Base-by-base conservation (phyloP, 345 rosid genomes). In the Trapa bicornis region DNA sequence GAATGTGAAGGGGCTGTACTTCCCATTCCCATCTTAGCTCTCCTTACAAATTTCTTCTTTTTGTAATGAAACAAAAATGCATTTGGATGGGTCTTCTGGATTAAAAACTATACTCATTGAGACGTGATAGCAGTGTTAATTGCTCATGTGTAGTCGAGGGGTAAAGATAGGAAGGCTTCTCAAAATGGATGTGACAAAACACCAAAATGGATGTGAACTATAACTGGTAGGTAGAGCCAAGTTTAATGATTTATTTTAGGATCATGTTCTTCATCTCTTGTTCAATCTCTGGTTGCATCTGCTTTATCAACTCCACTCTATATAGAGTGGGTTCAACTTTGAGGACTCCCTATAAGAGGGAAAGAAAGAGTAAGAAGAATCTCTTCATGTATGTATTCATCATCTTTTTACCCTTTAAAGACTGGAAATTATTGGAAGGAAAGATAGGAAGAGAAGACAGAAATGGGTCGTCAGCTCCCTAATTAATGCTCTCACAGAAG, bases 401-500 rank as follows among this genome's bases (percentile, higher is more conserved):
- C 63, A 33, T 58, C 63, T n/a, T 58, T 58, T 58, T 50, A 10
- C 63, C 63, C 37, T 32, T 58, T 33, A 35, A 58, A 8, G 63
- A 33, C 37, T 58, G 15, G 7, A 58, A 58, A 58, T 32, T 42
- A 42, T n/a, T 41, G 14, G 47, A 37, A 14, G 22, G 47, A 65
- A 43, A n/a, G n/a, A n/a, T n/a, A n/a, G n/a, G n/a, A n/a, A 57
- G 60, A 61, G 60, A 41, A 64, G 63, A 64, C 10, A 47, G 29
- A 54, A 47, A 37, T 12, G 47, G 58, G 35, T 48, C 52, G 29
- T 53, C 50, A 32, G 50, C 53, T 32, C 37, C 50, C 50, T 38
- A 42, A 65, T 65, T 41, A 65, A 65, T 65, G 53, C 43, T 10
- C 37, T 41, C 37, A n/a, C 67, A 65, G 67, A 65, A 37, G 37